Evolutionary conservation across 148 eudicot genomes (phyloP), one percentile per base, ranked within the genome.

Genomic region (Cornus florida): DNA sequence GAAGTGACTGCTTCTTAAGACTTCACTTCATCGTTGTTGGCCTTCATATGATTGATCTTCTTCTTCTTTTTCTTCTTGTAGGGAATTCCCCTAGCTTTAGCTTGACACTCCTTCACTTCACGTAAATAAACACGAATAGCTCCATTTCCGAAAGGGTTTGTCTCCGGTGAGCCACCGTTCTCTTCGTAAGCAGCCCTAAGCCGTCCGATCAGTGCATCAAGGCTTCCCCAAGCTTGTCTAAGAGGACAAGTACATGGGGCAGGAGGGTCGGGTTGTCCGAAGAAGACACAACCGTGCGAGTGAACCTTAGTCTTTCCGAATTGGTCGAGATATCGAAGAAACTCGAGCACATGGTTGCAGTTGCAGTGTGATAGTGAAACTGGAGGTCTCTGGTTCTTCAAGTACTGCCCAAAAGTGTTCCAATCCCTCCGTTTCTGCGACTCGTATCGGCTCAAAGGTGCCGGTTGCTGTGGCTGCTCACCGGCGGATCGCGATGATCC

Each of bases 241-340:
- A 93, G 81, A n/a, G 97, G 97, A 78, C 97, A 93, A 72, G 89
- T 85, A 76, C 97, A 93, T 0, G 97, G 97, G 10, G 90, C 91
- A 0, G 97, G 97, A 0, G 97, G 97, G 76, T 93, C 97, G 4
- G 94, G 93, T 71, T 89, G 94, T 71, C 97, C 97, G 77, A 87
- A 93, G 41, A 88, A 93, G 7, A 86, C 79, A 28, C 97, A 93
- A 2, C 93, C 97, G 23, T 87, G 86, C 56, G 86, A 57, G 78
- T 93, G 97, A 65, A 93, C 97, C 87, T 93, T 93, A 69, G 97
- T 93, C 72, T 93, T 93, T 9, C 97, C 97, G 68, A 93, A 93
- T 82, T 93, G 97, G 72, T 93, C 97, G 7, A 93, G 92, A 76
- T 93, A 93, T 73, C 89, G 84, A 1, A 93, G 82, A 74, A 93